Conservation (phyloP, 2,329 filamentous ascomycete species). For the Trichoderma gracile region DNA sequence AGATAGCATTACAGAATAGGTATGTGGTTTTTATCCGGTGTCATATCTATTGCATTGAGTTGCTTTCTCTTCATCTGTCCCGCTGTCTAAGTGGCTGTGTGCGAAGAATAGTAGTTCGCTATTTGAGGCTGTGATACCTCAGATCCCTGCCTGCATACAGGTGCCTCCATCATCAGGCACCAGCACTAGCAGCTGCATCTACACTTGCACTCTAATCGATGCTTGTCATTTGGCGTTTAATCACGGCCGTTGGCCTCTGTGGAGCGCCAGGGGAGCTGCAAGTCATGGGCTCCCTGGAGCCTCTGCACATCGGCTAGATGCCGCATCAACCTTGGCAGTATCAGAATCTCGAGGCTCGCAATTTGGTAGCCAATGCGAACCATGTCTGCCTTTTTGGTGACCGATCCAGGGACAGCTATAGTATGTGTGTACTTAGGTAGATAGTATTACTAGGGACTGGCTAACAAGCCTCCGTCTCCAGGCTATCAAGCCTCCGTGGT, state of each 20-base stretch:
- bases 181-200: not conserved
- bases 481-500: too few relatives aligned
- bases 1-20: too few relatives aligned
- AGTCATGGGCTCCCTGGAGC: not conserved
- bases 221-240: not conserved
- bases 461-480: too few relatives aligned
- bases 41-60: too few relatives aligned
- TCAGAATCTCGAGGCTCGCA: not conserved
- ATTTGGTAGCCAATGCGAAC: not conserved
- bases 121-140: slow-evolving; percentile 11
- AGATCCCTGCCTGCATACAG: not conserved
- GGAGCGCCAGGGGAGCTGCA: not conserved
- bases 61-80: not conserved
- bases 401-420: too few relatives aligned
- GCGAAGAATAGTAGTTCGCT: not conserved
- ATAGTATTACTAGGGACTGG: too few relatives aligned
- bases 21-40: too few relatives aligned
- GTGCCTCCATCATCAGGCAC: not conserved
- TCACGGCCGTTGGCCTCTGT: not conserved
- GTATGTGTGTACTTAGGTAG: too few relatives aligned
- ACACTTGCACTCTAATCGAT: not conserved
- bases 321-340: not conserved
- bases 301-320: slow-evolving; percentile 2
- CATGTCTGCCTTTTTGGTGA: not conserved
- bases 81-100: slow-evolving; percentile 8